These are phyloP conservation scores for Metarhizium sp. DNA, from an alignment of 2,329 filamentous ascomycete species.

Conservation along the genomic window DNA sequence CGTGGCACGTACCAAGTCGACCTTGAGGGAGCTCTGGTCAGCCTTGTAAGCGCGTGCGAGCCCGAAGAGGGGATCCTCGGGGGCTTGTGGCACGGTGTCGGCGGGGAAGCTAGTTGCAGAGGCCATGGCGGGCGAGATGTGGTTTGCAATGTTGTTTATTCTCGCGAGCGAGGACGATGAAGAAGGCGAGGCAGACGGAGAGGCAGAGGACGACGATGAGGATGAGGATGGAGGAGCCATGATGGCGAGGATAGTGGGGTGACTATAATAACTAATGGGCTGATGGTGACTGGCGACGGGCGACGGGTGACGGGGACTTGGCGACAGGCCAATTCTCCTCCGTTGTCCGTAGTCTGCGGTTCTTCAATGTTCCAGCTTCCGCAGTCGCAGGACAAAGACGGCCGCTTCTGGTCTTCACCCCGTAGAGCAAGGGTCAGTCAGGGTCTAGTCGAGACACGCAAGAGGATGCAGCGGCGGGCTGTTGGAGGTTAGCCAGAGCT, in stretches of 20 bases:
- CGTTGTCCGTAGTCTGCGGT: not conserved
- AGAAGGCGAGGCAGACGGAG: constrained; percentile 30
- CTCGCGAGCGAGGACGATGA: constrained; percentile 38
- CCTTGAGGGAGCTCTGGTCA: constrained; percentile 69
- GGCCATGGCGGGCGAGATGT: constrained; percentile 54
- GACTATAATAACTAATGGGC: constrained; percentile 1
- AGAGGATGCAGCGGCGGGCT: not conserved
- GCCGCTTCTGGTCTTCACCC: not conserved
- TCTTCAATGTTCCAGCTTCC: too few relatives aligned
- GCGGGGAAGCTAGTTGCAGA: constrained; percentile 60
- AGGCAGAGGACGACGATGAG: constrained; percentile 31
- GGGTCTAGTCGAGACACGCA: too few relatives aligned
- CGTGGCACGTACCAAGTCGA: constrained; percentile 67
- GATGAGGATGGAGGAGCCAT: constrained; percentile 13
- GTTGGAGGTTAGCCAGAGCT: not conserved
- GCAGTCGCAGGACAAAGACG: too few relatives aligned
- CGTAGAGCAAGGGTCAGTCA: not conserved
- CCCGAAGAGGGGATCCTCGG: constrained; percentile 91
- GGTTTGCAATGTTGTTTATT: constrained; percentile 54
- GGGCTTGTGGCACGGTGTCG: constrained; percentile 75
- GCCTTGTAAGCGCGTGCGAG: constrained; percentile 81
- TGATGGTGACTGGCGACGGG: not conserved
- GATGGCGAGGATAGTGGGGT: not conserved
- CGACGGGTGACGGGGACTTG: not conserved
- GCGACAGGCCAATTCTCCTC: not conserved